Evolutionary conservation across 2,329 filamentous ascomycete genomes (phyloP).

Genomic region (Phialophora chinensis): DNA sequence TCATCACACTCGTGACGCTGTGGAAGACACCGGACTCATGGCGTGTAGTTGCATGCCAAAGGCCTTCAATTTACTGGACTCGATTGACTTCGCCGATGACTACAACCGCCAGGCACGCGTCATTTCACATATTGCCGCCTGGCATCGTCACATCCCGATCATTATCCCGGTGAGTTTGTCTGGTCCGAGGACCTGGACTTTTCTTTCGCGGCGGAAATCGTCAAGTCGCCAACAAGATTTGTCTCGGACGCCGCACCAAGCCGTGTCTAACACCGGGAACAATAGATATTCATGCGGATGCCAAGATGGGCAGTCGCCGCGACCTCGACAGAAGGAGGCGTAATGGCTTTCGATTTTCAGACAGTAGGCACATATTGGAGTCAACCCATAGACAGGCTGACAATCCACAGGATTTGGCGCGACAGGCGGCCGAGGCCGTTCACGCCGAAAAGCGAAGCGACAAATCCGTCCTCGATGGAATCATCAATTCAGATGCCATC

Average conservation of each 20-base stretch:
- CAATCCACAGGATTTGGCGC: conserved; percentile 28
- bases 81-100: conserved; percentile 37
- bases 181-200: neutral
- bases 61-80: conserved; percentile 35
- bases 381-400: conserved; percentile 9
- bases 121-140: conserved; percentile 35
- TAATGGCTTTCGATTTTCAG: conserved; percentile 37
- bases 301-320: conserved; percentile 33
- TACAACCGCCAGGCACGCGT: conserved; percentile 34
- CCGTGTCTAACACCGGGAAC: neutral
- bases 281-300: conserved; percentile 32
- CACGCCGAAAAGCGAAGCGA: conserved; percentile 33
- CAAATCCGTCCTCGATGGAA: conserved; percentile 39
- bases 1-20: neutral
- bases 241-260: neutral
- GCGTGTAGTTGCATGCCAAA: conserved; percentile 30
- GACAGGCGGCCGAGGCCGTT: conserved; percentile 26
- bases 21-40: neutral
- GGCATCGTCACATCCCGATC: conserved; percentile 37
- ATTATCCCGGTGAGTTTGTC: conserved; percentile 27
- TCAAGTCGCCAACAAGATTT: neutral
- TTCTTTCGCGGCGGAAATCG: neutral
- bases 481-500: conserved; percentile 40
- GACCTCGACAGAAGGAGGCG: conserved; percentile 33
- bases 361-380: conserved; percentile 22